Percentiles rank a stretch among this genome's conserved stretches.
Evolutionary conservation across 2,329 filamentous ascomycete species (phyloP).

Genomic region (Thyridium curvatum): DNA sequence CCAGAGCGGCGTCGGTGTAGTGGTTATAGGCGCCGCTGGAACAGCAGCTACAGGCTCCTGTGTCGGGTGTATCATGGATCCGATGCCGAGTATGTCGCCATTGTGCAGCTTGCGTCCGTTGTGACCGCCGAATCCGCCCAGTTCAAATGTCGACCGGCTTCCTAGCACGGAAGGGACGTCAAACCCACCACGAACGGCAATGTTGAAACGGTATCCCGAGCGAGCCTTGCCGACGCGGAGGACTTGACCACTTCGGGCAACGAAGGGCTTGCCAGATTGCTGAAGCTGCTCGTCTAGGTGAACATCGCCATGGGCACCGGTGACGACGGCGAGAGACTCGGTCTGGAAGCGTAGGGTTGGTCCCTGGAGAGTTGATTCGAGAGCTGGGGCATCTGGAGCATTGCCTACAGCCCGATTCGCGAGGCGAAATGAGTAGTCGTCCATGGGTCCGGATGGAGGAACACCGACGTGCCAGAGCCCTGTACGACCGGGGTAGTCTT

Average conservation of each 20-base stretch:
- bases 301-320: too few relatives aligned
- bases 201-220: slow-evolving; percentile 24
- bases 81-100: slow-evolving; percentile 22
- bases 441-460: slow-evolving; percentile 34
- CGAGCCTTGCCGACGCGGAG: slow-evolving; percentile 16
- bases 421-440: slow-evolving; percentile 24
- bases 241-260: too few relatives aligned
- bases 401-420: too few relatives aligned
- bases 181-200: slow-evolving; percentile 26
- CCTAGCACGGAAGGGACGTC: slow-evolving; percentile 23
- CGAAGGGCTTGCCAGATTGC: too few relatives aligned
- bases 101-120: slow-evolving; percentile 22
- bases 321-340: too few relatives aligned
- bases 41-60: too few relatives aligned
- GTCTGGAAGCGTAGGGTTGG: too few relatives aligned
- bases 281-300: too few relatives aligned
- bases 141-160: slow-evolving; percentile 22
- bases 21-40: too few relatives aligned
- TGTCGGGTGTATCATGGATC: too few relatives aligned
- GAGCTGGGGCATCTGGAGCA: too few relatives aligned
- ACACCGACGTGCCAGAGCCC: slow-evolving; percentile 29
- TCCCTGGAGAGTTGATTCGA: too few relatives aligned
- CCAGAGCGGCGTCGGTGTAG: slow-evolving; percentile 14
- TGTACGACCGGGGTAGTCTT: slow-evolving; percentile 29
- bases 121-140: slow-evolving; percentile 25